Conservation (phyloP, 805 yeast genomes). For the Grigorovia jiainica region DNA sequence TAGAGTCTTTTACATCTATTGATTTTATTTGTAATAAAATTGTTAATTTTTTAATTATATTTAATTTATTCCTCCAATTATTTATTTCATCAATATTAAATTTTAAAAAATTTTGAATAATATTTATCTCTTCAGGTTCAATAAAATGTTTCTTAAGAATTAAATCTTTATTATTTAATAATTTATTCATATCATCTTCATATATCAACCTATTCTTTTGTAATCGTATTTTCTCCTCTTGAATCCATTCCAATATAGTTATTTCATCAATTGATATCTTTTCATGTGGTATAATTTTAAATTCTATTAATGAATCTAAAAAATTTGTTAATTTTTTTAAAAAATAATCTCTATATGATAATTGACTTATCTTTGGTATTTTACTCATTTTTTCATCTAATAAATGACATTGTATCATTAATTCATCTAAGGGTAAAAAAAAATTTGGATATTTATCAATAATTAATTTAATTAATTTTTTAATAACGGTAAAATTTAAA, state of each 20-base stretch:
- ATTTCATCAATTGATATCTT: constrained; percentile 8
- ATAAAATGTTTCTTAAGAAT: constrained; percentile 2
- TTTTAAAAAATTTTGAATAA: constrained; percentile 19
- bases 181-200: not conserved
- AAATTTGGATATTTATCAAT: constrained; percentile 11
- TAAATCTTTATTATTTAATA: not conserved
- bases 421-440: constrained; percentile 17
- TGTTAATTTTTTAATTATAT: constrained; percentile 13
- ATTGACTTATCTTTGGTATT: not conserved
- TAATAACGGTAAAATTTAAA: constrained; percentile 12
- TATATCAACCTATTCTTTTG: not conserved
- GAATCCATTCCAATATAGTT: constrained; percentile 12
- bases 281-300: constrained; percentile 3
- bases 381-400: not conserved
- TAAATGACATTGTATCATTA: constrained; percentile 7
- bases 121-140: constrained; percentile 22
- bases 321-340: constrained; percentile 9
- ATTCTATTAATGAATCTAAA: constrained; percentile 8
- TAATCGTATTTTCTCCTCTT: constrained; percentile 3
- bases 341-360: constrained; percentile 1
- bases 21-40: constrained; percentile 15
- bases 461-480: constrained; percentile 12
- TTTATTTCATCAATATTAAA: constrained; percentile 17
- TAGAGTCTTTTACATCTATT: constrained; percentile 12
- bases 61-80: constrained; percentile 6